phyloP scores from a whole-genome alignment of 192 early-diverging fungal species.

The Umbelopsis isabellina region DNA sequence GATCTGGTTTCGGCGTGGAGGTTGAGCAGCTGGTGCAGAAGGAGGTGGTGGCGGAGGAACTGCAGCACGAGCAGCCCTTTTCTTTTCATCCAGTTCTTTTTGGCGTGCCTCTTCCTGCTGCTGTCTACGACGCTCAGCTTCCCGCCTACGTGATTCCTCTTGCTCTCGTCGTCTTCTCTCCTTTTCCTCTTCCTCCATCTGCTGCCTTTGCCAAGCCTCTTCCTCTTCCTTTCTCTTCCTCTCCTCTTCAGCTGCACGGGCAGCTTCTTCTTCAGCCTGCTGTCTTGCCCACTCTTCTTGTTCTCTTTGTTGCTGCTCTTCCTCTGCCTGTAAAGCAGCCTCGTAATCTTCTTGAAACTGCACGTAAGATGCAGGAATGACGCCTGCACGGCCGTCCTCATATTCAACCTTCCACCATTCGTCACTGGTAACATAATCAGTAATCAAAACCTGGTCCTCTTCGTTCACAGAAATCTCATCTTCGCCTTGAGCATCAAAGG shows the following conservation, averaged over 20 bases:
- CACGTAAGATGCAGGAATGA: conserved; percentile 83
- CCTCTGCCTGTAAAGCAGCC: conserved; percentile 15
- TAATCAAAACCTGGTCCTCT: conserved; percentile 80
- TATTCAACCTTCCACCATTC: conserved; percentile 90
- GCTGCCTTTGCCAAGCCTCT: conserved; percentile 20
- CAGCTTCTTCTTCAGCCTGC: conserved; percentile 34
- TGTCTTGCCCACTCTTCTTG: conserved; percentile 36
- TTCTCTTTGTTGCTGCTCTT: conserved; percentile 19
- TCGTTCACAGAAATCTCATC: conserved; percentile 87
- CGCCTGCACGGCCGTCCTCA: conserved; percentile 64
- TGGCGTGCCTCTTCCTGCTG: conserved; percentile 33
- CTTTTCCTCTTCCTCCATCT: conserved; percentile 18
- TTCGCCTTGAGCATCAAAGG: conserved; percentile 78
- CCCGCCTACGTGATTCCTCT: conserved; percentile 28
- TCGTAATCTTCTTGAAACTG: conserved; percentile 36
- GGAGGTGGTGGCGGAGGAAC: conserved; percentile 28
- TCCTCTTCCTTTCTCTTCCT: conserved; percentile 30
- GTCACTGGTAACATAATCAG: conserved; percentile 79
- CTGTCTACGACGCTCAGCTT: conserved; percentile 29
- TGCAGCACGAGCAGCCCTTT: conserved; percentile 23
- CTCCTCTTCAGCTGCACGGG: conserved; percentile 22
- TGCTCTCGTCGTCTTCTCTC: conserved; percentile 23
- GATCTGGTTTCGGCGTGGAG: conserved; percentile 34
- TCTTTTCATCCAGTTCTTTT: conserved; percentile 29
- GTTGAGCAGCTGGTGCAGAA: not conserved